phyloP scores from a whole-genome alignment of 1,284 basidiomycete genomes.

The Fomitopsis schrenkii region DNA sequence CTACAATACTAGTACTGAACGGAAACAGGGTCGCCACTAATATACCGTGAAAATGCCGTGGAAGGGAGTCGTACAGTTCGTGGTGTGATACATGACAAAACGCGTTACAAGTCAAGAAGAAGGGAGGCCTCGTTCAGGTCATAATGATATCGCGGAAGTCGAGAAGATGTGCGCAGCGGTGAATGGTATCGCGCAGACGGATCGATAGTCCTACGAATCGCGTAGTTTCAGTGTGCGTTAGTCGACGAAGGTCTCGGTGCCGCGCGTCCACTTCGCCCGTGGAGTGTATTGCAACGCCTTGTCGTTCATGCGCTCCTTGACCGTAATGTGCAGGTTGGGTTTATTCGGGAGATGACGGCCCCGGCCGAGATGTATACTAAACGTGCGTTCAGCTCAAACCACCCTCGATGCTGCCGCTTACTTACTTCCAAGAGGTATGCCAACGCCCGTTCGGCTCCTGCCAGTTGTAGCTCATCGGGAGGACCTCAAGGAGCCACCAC shows the following conservation, averaged over 20 bases:
- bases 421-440: conserved; percentile 32
- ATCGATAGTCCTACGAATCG: neutral
- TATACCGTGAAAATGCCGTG: neutral
- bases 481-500: conserved; percentile 44
- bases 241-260: conserved; percentile 45
- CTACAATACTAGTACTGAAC: too few species aligned
- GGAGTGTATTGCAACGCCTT: conserved; percentile 44
- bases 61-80: neutral
- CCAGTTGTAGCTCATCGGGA: conserved; percentile 32
- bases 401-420: neutral
- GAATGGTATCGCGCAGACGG: neutral
- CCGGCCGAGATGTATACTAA: conserved; percentile 40
- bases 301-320: conserved; percentile 46
- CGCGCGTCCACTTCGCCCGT: conserved; percentile 40
- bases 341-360: conserved; percentile 41
- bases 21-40: neutral
- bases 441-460: conserved; percentile 33
- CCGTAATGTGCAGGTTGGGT: conserved; percentile 50
- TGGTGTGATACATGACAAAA: neutral
- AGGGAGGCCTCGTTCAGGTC: neutral
- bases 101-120: neutral
- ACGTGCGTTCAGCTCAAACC: neutral
- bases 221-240: conserved; percentile 17
- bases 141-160: neutral
- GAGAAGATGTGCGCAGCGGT: neutral